Evolutionary conservation across 2,329 filamentous ascomycete species (phyloP).

Genomic region (Diplocarpon mali): DNA sequence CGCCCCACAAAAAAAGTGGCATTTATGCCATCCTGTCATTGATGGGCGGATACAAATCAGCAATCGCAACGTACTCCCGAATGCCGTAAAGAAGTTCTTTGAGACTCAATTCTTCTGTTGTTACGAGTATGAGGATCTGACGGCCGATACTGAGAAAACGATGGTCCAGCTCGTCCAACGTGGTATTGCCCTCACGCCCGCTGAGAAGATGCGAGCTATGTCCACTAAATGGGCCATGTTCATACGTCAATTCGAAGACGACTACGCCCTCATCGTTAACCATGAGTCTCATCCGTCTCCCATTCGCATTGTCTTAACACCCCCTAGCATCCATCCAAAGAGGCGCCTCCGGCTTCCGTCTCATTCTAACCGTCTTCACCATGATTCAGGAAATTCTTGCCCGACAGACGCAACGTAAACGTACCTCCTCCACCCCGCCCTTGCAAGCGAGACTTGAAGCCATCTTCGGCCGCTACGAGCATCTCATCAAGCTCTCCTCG

Average conservation of each 20-base stretch:
- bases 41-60: conserved; percentile 16
- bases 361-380: conserved; percentile 28
- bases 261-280: conserved; percentile 31
- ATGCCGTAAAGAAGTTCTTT: conserved; percentile 29
- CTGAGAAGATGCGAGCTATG: conserved; percentile 36
- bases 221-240: conserved; percentile 36
- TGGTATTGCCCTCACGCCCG: conserved; percentile 33
- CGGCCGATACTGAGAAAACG: conserved; percentile 34
- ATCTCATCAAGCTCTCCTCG: conserved; percentile 24
- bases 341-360: conserved; percentile 27
- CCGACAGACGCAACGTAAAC: conserved; percentile 1
- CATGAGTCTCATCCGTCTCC: conserved; percentile 18
- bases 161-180: conserved; percentile 37
- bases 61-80: conserved; percentile 28
- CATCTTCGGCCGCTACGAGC: conserved; percentile 27
- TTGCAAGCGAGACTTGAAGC: conserved; percentile 25
- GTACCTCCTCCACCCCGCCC: conserved; percentile 12
- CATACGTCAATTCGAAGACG: conserved; percentile 31
- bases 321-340: conserved; percentile 26
- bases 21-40: conserved; percentile 23
- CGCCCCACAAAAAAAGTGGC: conserved; percentile 32
- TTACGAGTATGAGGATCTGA: conserved; percentile 33
- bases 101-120: conserved; percentile 31
- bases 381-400: conserved; percentile 26
- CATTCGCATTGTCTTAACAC: background rate